phyloP scores from a whole-genome alignment of 352 stramenopile species.

The Phytophthora citricola region DNA sequence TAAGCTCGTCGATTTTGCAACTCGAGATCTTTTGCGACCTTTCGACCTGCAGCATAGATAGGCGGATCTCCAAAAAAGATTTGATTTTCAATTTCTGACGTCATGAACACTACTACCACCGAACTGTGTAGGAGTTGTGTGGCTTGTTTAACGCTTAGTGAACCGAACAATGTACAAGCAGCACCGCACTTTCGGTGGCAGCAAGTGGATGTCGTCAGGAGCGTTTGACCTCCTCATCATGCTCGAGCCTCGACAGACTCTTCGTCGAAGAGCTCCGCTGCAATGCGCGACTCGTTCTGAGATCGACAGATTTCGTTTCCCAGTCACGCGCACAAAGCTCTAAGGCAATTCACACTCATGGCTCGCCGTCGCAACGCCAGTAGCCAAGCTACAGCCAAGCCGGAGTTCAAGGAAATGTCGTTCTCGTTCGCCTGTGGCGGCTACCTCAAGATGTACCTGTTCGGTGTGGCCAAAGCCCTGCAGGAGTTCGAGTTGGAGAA shows the following conservation, averaged over 20 bases:
- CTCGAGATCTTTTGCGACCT: conserved; percentile 17
- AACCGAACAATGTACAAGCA: not conserved
- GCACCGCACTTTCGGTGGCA: conserved; percentile 18
- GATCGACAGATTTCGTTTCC: conserved; percentile 22
- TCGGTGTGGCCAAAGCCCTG: conserved; percentile 87
- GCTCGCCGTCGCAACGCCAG: not conserved
- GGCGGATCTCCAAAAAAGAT: not conserved
- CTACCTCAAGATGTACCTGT: conserved; percentile 91
- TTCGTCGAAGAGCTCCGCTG: not conserved
- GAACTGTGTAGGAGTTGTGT: conserved; percentile 2
- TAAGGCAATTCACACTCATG: conserved; percentile 7
- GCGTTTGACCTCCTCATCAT: conserved; percentile 1
- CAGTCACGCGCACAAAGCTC: not conserved
- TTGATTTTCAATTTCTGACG: conserved; percentile 10
- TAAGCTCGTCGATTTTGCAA: conserved; percentile 17
- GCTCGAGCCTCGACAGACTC: conserved; percentile 1
- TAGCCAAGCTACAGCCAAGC: not conserved
- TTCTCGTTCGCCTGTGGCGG: conserved; percentile 86
- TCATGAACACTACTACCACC: conserved; percentile 24
- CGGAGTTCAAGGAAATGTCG: conserved; percentile 35
- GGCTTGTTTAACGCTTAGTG: not conserved
- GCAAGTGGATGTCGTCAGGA: conserved; percentile 12
- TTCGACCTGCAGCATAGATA: conserved; percentile 13
- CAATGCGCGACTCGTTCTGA: conserved; percentile 10
- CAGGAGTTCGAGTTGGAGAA: conserved; percentile 75